These are phyloP conservation scores for Xylaria bambusicola DNA, from an alignment of 495 filamentous ascomycete genomes.

Conservation along the genomic window DNA sequence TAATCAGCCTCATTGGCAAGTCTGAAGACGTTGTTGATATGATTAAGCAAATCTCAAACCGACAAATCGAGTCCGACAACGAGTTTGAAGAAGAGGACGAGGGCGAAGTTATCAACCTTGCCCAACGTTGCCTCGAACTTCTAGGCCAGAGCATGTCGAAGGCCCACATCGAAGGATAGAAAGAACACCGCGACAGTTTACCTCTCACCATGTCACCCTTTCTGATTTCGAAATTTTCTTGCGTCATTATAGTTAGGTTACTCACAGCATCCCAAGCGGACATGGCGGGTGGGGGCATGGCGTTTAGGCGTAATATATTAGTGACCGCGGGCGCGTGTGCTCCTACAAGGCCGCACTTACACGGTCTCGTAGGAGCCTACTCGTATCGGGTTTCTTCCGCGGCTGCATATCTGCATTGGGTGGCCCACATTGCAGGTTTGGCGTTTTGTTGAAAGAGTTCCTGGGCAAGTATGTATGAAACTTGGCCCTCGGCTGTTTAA, in stretches of 20 bases:
- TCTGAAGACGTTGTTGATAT: constrained; percentile 86
- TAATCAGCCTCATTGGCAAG: constrained; percentile 82
- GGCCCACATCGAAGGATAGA: constrained; percentile 58
- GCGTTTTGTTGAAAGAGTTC: constrained; percentile 28
- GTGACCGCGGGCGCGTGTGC: not conserved
- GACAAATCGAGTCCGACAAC: constrained; percentile 85
- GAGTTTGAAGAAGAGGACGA: constrained; percentile 86
- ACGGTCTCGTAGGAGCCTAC: constrained; percentile 22
- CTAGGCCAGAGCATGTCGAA: constrained; percentile 63
- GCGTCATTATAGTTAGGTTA: constrained; percentile 35
- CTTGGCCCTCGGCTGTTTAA: constrained; percentile 16
- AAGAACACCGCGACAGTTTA: not conserved
- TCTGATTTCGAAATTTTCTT: constrained; percentile 12
- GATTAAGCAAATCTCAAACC: constrained; percentile 87
- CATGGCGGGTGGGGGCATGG: constrained; percentile 37
- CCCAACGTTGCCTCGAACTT: constrained; percentile 83
- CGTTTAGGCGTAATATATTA: constrained; percentile 39
- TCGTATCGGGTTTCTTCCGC: constrained; percentile 31
- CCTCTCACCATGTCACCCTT: not conserved
- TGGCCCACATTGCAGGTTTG: constrained; percentile 26
- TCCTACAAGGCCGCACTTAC: not conserved
- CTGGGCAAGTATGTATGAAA: constrained; percentile 4
- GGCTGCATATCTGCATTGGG: constrained; percentile 39
- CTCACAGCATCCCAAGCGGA: constrained; percentile 43
- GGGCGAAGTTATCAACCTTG: constrained; percentile 89